Base-by-base conservation (phyloP, 176 grass and related monocot species). In the Zea luxurians region DNA sequence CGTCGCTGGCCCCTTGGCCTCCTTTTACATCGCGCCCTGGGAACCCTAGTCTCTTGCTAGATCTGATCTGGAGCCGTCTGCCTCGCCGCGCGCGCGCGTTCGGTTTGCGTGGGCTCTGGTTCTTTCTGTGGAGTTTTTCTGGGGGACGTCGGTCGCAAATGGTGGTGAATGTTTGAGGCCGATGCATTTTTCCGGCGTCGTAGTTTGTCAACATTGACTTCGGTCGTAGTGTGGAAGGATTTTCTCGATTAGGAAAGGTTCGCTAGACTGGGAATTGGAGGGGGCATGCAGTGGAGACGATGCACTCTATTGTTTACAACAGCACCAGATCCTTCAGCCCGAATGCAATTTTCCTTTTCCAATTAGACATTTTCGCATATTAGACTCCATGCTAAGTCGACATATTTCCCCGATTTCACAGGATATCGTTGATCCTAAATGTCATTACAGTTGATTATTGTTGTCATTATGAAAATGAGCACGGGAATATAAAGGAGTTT, bases 51-150 rank as follows among this genome's bases (percentile, higher is more conserved):
- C 66, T 62, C 15, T 18, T 12, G 20, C 37, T 74, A 74, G 78
- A 89, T 89, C 83, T 78, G 87, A 61, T 66, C 78, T 52, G 13
- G 64, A 13, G 65, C 34, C 3, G 20, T 11, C 65, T 57, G 66
- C 8, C 2, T 6, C 40, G 54, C 17, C 7, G 16, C 57, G 41
- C 10, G 7, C 8, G 21, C 27, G 58, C 2, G n/a, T 1, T 12
- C 2, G 11, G 35, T n/a, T 0, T 4, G 48, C 58, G 16, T 66
- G 66, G 78, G 83, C 73, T 77, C 60, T 78, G 47, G 8, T 8
- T 66, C 2, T 10, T 4, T 3, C 18, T 48, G 27, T 2, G 20
- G 36, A 47, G n/a, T 59, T 17, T 48, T 2, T 15, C 15, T 5
- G 2, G 37, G 37, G 11, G 0, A 2, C 15, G 42, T 72, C 59